phyloP scores from a whole-genome alignment of 345 rosid species.

The Hevea brasiliensis region DNA sequence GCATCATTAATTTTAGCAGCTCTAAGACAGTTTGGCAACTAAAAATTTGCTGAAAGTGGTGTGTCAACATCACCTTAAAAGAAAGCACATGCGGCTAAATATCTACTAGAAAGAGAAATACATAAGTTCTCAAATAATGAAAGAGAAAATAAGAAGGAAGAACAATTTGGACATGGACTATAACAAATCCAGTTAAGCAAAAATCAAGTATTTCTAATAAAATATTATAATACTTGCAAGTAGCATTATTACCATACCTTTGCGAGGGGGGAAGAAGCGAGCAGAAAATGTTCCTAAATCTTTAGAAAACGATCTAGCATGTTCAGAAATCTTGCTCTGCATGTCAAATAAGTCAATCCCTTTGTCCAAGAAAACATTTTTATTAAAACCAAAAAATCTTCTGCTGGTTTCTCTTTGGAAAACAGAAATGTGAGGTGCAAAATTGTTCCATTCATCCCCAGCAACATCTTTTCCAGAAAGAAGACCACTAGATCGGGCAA shows the following conservation, averaged over 20 bases:
- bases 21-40: background rate
- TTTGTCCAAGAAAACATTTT: conserved; percentile 33
- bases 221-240: background rate
- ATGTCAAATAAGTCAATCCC: conserved; percentile 29
- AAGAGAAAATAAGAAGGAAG: background rate
- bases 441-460: conserved; percentile 39
- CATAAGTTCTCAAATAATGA: background rate
- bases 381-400: conserved; percentile 42
- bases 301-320: conserved; percentile 39
- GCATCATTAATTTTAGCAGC: background rate
- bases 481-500: conserved; percentile 33
- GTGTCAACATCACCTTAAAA: background rate
- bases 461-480: conserved; percentile 28
- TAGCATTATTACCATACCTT: conserved; percentile 41
- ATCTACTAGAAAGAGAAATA: background rate
- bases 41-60: background rate
- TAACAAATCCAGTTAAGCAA: background rate
- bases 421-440: conserved; percentile 39
- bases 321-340: conserved; percentile 30
- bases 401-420: conserved; percentile 52
- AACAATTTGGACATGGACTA: background rate
- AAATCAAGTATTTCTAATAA: background rate
- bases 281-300: conserved; percentile 41
- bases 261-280: conserved; percentile 40
- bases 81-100: background rate